These are phyloP conservation scores for Exsudoporus frostii DNA, from an alignment of 768 basidiomycete genomes.

Conservation along the genomic window DNA sequence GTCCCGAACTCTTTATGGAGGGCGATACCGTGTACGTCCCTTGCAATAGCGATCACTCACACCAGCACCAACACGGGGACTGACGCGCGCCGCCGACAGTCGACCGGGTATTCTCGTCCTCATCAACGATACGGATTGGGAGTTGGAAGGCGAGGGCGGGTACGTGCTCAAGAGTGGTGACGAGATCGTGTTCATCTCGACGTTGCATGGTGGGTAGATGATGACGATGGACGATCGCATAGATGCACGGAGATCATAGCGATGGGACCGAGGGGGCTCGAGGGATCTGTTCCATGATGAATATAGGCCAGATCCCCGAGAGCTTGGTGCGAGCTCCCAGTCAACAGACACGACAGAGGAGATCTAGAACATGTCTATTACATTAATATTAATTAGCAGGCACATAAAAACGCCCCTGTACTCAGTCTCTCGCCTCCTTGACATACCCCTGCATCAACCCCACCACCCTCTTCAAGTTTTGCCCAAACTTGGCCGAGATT, in stretches of 20 bases:
- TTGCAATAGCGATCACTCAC: too few species aligned
- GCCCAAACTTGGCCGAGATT: slow-evolving; percentile 79
- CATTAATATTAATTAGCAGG: not conserved
- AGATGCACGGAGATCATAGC: not conserved
- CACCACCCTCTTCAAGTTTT: slow-evolving; percentile 75
- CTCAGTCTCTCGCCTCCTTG: slow-evolving; percentile 38
- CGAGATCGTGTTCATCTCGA: slow-evolving; percentile 95
- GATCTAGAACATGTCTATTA: not conserved
- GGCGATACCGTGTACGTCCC: slow-evolving; percentile 73
- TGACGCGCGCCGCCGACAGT: slow-evolving; percentile 31
- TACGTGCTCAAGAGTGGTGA: slow-evolving; percentile 76
- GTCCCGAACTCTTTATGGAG: slow-evolving; percentile 88
- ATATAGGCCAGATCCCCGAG: not conserved
- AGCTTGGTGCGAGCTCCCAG: not conserved
- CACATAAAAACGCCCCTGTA: not conserved
- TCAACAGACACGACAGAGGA: not conserved
- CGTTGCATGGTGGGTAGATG: slow-evolving; percentile 65
- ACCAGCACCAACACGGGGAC: not conserved
- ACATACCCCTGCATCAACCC: slow-evolving; percentile 67
- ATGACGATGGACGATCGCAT: not conserved
- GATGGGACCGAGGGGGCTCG: not conserved
- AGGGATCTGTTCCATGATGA: not conserved
- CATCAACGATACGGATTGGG: slow-evolving; percentile 98
- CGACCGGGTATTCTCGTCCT: slow-evolving; percentile 96
- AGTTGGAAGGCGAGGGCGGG: slow-evolving; percentile 90